These are phyloP conservation scores for Phenoliferia sp. DNA, from an alignment of 1,284 basidiomycete genomes.

Conservation along the genomic window DNA sequence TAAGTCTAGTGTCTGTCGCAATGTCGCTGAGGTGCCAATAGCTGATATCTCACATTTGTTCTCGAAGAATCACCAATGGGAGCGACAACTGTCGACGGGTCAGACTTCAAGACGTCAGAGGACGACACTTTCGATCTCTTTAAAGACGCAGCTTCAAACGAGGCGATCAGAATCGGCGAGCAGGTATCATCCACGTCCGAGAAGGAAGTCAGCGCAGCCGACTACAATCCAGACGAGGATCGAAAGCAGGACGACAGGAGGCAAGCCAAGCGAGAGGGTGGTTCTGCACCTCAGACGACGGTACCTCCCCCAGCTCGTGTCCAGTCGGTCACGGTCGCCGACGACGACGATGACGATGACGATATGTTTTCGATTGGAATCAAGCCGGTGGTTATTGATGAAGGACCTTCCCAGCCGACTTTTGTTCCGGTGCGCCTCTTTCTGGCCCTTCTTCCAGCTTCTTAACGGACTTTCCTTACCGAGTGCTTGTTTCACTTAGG, in stretches of 20 bases:
- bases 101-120: background rate
- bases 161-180: constrained; percentile 4
- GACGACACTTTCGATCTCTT: constrained; percentile 4
- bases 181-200: constrained; percentile 29
- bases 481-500: constrained; percentile 6
- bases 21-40: background rate
- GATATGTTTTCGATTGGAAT: constrained; percentile 78
- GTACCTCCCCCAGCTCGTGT: constrained; percentile 38
- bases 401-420: background rate
- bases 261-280: constrained; percentile 10
- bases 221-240: constrained; percentile 86
- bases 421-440: background rate
- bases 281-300: background rate
- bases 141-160: constrained; percentile 5
- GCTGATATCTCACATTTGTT: background rate
- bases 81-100: background rate
- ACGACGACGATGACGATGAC: constrained; percentile 66
- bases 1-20: background rate
- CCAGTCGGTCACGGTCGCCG: constrained; percentile 45
- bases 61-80: background rate
- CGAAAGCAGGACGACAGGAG: constrained; percentile 72
- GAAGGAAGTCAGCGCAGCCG: constrained; percentile 73
- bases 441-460: background rate
- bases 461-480: background rate
- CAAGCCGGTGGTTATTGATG: constrained; percentile 42